Evolutionary conservation across 805 yeast species (phyloP), one percentile per base, ranked within the genome.

Genomic region (Starmera amethionina): DNA sequence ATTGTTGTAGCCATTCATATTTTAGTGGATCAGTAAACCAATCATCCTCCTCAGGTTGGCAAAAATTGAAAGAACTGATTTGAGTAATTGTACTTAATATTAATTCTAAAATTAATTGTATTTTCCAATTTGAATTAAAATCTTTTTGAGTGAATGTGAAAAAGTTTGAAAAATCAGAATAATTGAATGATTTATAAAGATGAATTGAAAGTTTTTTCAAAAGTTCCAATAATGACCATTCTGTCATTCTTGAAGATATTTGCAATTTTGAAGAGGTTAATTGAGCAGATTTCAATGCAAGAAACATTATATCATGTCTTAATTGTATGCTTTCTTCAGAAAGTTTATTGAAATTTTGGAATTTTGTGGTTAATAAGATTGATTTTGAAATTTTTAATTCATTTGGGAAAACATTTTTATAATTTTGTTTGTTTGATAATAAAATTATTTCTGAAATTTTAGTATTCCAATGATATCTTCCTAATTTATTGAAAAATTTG

Each of bases 341-440:
- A 9, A 32, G 16, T 29, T 18, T 30, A 29, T 16, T 25, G 18
- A 16, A 28, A 4, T 16, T 28, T 5, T 29, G 15, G n/a, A 18
- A 22, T 8, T 22, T 22, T 4, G 27, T 22, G 16, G 42, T 30
- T 12, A 46, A 19, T 11, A 41, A 37, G 1, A 43, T 31, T 3
- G 56, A 50, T 25, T 45, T 51, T 1, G 56, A 46, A 10, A 42
- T 30, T 1, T 34, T 39, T 9, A 39, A 19, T 30, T 54, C 59
- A 40, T 49, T 42, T 12, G 37, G 18, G 32, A 44, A 51, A 1
- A 54, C 43, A 5, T 45, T 43, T 8, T 30, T 15, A 3, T 34
- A 22, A 27, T 39, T 31, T 4, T 37, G 34, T 8, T 38, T 28
- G 9, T 36, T 8, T 0, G 30, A 30, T 0, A 46, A 46, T 10